These are phyloP conservation scores for Aspergillus kassunensis DNA, from an alignment of 495 filamentous ascomycete genomes.

Conservation along the genomic window DNA sequence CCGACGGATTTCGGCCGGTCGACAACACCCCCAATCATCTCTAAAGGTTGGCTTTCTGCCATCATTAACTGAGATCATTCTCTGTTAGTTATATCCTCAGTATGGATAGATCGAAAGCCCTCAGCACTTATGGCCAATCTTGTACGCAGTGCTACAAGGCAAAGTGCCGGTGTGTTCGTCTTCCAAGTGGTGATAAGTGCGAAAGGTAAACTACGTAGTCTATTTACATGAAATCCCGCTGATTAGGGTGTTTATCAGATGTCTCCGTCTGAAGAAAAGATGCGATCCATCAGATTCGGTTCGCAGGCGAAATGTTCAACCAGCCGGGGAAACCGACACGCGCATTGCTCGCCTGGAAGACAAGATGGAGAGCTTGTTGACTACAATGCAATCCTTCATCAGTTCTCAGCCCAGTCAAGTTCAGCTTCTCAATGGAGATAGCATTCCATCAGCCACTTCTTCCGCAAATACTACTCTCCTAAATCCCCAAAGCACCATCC, in stretches of 20 bases:
- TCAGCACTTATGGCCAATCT: constrained; percentile 25
- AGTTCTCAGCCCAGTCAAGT: constrained; percentile 5
- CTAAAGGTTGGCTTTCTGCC: too few species aligned
- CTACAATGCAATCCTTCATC: constrained; percentile 20
- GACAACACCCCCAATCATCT: too few species aligned
- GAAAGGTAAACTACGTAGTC: constrained; percentile 17
- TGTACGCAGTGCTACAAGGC: constrained; percentile 30
- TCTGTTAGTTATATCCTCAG: too few species aligned
- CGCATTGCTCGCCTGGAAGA: constrained; percentile 45
- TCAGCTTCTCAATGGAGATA: not conserved
- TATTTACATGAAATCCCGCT: not conserved
- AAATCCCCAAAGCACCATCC: not conserved
- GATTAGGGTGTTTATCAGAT: constrained; percentile 29
- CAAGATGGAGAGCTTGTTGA: constrained; percentile 26
- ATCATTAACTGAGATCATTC: too few species aligned
- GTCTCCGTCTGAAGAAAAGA: constrained; percentile 38
- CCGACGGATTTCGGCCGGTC: too few species aligned
- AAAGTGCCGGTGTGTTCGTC: constrained; percentile 29
- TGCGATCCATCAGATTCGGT: constrained; percentile 33
- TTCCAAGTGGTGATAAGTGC: constrained; percentile 14
- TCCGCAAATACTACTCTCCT: not conserved
- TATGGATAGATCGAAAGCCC: constrained; percentile 7
- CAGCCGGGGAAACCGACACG: constrained; percentile 34
- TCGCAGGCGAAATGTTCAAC: constrained; percentile 26
- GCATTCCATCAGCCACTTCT: not conserved